These are phyloP conservation scores for Amaranthus hypochondriacus DNA, from an alignment of 148 eudicot genomes.

Conservation along the genomic window DNA sequence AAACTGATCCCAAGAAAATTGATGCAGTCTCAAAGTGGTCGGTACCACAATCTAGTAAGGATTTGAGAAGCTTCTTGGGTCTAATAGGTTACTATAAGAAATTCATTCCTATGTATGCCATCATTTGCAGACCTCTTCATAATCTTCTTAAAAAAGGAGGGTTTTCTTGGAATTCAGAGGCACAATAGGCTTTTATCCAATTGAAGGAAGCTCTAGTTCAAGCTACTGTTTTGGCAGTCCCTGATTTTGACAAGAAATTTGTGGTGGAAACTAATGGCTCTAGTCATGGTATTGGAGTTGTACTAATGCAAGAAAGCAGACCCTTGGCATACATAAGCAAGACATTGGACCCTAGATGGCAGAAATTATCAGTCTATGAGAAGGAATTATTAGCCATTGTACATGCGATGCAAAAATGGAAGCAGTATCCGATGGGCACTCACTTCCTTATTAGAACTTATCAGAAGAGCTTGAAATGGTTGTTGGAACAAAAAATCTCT, in stretches of 20 bases:
- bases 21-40: not conserved
- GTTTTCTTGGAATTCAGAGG: not conserved
- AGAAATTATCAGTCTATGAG: not conserved
- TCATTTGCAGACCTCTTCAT: not conserved
- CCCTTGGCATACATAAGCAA: not conserved
- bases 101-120: not conserved
- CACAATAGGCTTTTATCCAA: not conserved
- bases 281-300: not conserved
- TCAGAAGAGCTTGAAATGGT: no score
- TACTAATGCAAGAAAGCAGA: not conserved
- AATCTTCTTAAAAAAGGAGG: not conserved
- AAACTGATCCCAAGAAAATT: not conserved
- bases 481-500: no score
- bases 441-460: no score
- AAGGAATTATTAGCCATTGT: not conserved
- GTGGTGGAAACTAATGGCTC: not conserved
- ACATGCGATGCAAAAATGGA: no score
- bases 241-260: not conserved
- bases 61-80: not conserved
- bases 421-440: no score
- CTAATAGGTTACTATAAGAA: not conserved
- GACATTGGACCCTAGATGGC: not conserved
- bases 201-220: not conserved
- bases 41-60: not conserved
- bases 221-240: not conserved